Evolutionary conservation across 1,284 basidiomycete genomes (phyloP), one percentile per base, ranked within the genome.

Genomic region (Veloporphyrellus conicus): DNA sequence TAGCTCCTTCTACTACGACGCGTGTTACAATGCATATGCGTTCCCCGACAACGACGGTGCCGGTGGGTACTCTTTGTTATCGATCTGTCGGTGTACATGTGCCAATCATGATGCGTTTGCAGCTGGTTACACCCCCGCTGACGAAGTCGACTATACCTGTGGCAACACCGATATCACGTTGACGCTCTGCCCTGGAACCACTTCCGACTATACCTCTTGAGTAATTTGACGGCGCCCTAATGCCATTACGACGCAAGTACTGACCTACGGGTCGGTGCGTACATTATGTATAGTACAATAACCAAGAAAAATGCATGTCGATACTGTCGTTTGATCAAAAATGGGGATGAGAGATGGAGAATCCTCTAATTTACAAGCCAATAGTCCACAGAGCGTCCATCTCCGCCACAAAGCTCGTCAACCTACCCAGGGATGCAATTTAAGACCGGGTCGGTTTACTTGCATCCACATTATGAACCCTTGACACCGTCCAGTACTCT

Each of bases 11-110:
- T 65, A 64, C 53, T 62, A 63, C 14, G 12, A 32, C 18, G 53
- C 50, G 3, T 68, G 66, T 41, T 54, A 46, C 42, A 68, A 68
- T 12, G 63, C 66, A 29, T 62, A 50, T 11, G 60, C 53, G 34
- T 64, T 64, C 61, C 63, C 66, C 20, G 66, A 67, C 53, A 68
- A 64, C 34, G 64, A 66, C 16, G 66, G 66, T 20, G 28, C 59
- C 9, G 2, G 61, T 62, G 45, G 47, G 56, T 56, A 14, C n/a
- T 12, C 34, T 5, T 19, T 6, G 6, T 12, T n/a, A 9, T 8
- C 15, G 16, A 15, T 31, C 1, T n/a, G 6, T 18, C 22, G 23
- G n/a, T 3, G 15, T 15, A 23, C 8, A 27, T 22, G 34, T 36
- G 20, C 11, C n/a, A 33, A n/a, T 15, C 7, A 14, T 5, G 12